Percentiles rank a stretch among this genome's conserved stretches.
Evolutionary conservation across 2,329 filamentous ascomycete genomes (phyloP).

Genomic region (Capronia americana): DNA sequence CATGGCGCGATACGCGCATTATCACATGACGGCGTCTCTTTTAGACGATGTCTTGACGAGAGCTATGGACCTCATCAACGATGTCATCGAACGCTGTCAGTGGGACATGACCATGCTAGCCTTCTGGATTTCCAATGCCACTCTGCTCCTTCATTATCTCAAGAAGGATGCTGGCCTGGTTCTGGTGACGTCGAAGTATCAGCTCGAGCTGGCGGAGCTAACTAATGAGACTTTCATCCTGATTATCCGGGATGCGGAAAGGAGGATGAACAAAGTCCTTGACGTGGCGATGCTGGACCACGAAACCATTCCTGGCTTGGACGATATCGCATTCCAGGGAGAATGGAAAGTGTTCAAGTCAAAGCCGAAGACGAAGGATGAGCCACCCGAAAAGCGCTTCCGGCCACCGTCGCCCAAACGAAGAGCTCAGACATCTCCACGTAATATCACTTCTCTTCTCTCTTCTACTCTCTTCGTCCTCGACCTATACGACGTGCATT

Average conservation of each 20-base stretch:
- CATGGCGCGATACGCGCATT: conserved; percentile 93
- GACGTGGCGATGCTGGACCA: conserved; percentile 95
- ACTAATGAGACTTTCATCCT: conserved; percentile 99
- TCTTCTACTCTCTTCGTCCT: conserved; percentile 96
- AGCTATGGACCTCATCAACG: conserved; percentile 95
- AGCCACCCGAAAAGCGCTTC: conserved; percentile 87
- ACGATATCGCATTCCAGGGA: conserved; percentile 95
- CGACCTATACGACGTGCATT: conserved; percentile 98
- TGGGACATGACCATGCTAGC: conserved; percentile 99
- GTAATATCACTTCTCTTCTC: conserved; percentile 93
- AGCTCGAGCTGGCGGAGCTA: conserved; percentile 89
- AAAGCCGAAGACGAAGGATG: conserved; percentile 84
- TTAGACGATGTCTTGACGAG: conserved; percentile 79
- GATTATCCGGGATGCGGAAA: conserved; percentile 93
- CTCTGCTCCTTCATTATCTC: conserved; percentile 90
- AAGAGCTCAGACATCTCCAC: conserved; percentile 86
- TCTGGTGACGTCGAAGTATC: conserved; percentile 83
- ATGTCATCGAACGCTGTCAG: conserved; percentile 88
- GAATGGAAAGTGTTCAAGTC: conserved; percentile 98
- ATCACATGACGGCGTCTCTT: conserved; percentile 87
- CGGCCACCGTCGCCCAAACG: conserved; percentile 92
- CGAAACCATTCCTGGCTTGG: conserved; percentile 96
- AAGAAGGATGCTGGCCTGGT: conserved; percentile 90
- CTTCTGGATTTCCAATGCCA: conserved; percentile 98
- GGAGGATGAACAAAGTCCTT: conserved; percentile 93